Conservation (phyloP, 2,329 filamentous ascomycete species). For the Sporothrix globosa region DNA sequence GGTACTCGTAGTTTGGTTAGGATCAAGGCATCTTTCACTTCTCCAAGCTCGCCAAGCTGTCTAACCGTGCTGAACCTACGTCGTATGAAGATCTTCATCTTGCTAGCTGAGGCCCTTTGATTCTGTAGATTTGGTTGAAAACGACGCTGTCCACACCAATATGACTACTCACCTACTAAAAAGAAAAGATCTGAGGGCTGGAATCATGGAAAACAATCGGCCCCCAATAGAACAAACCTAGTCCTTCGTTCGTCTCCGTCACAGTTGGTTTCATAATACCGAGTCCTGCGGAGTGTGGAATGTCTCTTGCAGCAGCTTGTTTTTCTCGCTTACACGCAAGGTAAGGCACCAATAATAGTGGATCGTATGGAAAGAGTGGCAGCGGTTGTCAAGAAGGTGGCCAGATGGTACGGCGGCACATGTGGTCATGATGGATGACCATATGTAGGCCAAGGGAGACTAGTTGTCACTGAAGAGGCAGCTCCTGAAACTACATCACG, state of each 20-base stretch:
- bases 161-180: not conserved
- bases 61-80: not conserved
- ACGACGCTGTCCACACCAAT: not conserved
- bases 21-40: not conserved
- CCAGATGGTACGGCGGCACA: not conserved
- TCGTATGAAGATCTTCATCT: constrained; percentile 9
- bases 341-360: not conserved
- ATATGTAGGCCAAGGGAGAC: too few relatives aligned
- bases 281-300: constrained; percentile 23
- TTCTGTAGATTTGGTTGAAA: not conserved
- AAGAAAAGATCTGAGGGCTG: not conserved
- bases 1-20: constrained; percentile 1
- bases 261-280: constrained; percentile 12
- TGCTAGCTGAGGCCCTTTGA: not conserved
- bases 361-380: not conserved
- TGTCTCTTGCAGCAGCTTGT: not conserved
- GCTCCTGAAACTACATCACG: too few relatives aligned
- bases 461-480: too few relatives aligned
- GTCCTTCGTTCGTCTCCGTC: not conserved
- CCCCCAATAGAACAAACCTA: not conserved
- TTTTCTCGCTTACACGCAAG: not conserved
- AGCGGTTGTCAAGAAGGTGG: not conserved
- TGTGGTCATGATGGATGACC: too few relatives aligned
- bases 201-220: not conserved
- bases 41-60: not conserved